Conservation (phyloP, 192 early-diverging fungal genomes). For the Funneliformis geosporum region DNA sequence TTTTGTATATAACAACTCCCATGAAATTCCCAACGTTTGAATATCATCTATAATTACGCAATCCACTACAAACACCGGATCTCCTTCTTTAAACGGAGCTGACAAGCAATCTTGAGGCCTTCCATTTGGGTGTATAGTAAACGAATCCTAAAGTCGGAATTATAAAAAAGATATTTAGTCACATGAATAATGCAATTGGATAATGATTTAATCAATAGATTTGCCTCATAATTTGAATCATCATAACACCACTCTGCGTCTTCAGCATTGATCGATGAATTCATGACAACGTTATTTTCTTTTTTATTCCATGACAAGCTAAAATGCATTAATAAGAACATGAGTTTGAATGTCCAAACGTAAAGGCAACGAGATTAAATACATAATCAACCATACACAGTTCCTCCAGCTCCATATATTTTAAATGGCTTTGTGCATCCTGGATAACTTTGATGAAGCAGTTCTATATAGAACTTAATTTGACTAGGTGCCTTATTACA, state of each 20-base stretch:
- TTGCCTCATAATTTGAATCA: slow-evolving; percentile 27
- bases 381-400: background rate
- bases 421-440: background rate
- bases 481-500: background rate
- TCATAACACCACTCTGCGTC: slow-evolving; percentile 9
- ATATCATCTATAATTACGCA: background rate
- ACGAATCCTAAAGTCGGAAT: background rate
- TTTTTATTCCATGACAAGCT: slow-evolving; percentile 19
- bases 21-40: slow-evolving; percentile 10
- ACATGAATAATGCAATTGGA: background rate
- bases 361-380: background rate
- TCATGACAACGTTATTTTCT: slow-evolving; percentile 7
- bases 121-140: slow-evolving; percentile 9
- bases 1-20: background rate
- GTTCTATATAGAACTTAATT: background rate
- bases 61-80: slow-evolving; percentile 3
- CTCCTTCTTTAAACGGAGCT: slow-evolving; percentile 20
- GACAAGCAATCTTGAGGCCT: background rate
- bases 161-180: background rate
- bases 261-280: background rate
- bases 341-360: background rate
- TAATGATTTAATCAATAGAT: background rate
- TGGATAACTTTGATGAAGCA: slow-evolving; percentile 21
- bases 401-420: slow-evolving; percentile 4
- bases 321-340: background rate